phyloP scores from a whole-genome alignment of 73 alveolate species.

The Tetrahymena elliotti region DNA sequence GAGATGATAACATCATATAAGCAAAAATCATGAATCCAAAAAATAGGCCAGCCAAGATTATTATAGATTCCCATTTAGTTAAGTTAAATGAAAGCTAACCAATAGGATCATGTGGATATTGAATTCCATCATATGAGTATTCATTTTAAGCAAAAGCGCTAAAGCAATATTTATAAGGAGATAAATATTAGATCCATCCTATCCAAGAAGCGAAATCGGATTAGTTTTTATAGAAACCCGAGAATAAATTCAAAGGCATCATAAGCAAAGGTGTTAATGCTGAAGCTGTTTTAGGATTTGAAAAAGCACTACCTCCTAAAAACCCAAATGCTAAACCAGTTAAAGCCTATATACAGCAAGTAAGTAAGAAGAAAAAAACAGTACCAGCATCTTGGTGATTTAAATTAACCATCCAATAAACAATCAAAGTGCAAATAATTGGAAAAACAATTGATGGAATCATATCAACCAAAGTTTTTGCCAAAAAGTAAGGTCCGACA shows the following conservation, averaged over 20 bases:
- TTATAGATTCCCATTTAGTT: background rate
- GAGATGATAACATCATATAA: background rate
- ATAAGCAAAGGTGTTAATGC: conserved; percentile 8
- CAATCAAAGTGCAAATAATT: conserved; percentile 5
- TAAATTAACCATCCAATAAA: conserved; percentile 30
- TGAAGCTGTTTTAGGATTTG: conserved; percentile 7
- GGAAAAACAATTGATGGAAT: conserved; percentile 4
- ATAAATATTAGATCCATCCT: conserved; percentile 50
- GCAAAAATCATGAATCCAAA: background rate
- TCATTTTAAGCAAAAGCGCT: conserved; percentile 59
- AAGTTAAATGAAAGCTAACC: background rate
- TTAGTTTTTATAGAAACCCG: conserved; percentile 24
- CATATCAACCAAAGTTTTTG: conserved; percentile 11
- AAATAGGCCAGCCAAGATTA: background rate
- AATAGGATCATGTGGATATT: background rate
- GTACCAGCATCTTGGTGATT: background rate
- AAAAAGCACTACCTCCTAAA: conserved; percentile 23
- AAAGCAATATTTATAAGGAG: conserved; percentile 62
- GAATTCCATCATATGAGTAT: background rate
- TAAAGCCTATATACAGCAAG: background rate
- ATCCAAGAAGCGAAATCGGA: conserved; percentile 8
- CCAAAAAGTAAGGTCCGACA: conserved; percentile 4
- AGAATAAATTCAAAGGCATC: conserved; percentile 13
- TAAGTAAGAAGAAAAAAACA: background rate
- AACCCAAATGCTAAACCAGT: conserved; percentile 17